Evolutionary conservation across 306 rosid genomes (phyloP).

Genomic region (Canavalia gladiata): DNA sequence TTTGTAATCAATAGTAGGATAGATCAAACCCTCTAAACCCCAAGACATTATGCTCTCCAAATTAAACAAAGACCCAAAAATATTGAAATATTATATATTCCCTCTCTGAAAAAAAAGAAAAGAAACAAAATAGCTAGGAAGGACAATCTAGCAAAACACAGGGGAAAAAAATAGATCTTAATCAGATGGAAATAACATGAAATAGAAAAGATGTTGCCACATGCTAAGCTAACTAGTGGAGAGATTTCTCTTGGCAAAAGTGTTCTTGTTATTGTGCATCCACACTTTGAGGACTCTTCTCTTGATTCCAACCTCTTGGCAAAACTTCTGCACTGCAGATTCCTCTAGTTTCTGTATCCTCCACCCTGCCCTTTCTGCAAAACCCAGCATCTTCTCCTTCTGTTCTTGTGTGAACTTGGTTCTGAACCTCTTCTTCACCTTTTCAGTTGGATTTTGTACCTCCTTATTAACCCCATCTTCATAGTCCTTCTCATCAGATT

Average conservation of each 20-base stretch:
- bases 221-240: conserved; percentile 32
- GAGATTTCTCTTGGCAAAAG: conserved; percentile 48
- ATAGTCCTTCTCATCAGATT: conserved; percentile 47
- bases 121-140: neutral
- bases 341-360: conserved; percentile 64
- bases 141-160: neutral
- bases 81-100: conserved; percentile 7
- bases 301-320: conserved; percentile 67
- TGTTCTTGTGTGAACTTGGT: conserved; percentile 72
- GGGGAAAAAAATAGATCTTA: neutral
- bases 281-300: conserved; percentile 73
- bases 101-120: conserved; percentile 15
- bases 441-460: conserved; percentile 41
- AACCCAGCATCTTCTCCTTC: conserved; percentile 65
- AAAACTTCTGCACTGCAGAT: conserved; percentile 57
- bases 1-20: conserved; percentile 2
- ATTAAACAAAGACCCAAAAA: conserved; percentile 21
- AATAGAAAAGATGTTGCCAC: conserved; percentile 7
- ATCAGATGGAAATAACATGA: neutral
- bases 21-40: conserved; percentile 22
- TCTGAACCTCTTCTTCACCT: conserved; percentile 63
- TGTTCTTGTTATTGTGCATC: conserved; percentile 77
- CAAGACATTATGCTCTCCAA: conserved; percentile 17
- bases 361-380: conserved; percentile 73
- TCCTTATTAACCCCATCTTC: conserved; percentile 31